Percentiles rank a stretch among this genome's conserved stretches.
These are phyloP conservation scores for Heliamphora exappendiculata DNA, from an alignment of 148 eudicot species.

Conservation along the genomic window DNA sequence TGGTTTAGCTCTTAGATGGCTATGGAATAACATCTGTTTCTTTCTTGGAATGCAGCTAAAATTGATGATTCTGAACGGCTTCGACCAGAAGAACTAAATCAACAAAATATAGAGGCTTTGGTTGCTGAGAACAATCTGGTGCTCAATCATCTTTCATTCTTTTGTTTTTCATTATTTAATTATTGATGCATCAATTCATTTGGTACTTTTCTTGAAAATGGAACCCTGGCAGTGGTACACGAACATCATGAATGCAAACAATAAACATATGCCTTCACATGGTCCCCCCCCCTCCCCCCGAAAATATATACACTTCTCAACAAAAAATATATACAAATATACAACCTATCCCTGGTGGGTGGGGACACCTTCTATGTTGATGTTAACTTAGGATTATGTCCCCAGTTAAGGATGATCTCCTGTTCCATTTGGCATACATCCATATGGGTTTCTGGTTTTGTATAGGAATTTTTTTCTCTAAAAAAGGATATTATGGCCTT, in stretches of 20 bases:
- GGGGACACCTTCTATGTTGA: not conserved
- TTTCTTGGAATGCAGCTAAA: conserved; percentile 39
- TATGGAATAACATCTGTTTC: not conserved
- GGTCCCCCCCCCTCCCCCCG: too few relatives aligned
- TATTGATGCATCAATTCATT: not conserved
- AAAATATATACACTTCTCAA: too few relatives aligned
- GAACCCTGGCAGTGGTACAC: not conserved
- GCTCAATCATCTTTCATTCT: conserved; percentile 11
- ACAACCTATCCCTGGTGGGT: too few relatives aligned
- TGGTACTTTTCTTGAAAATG: not conserved
- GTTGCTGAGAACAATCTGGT: conserved; percentile 97
- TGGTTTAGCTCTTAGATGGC: conserved; percentile 4
- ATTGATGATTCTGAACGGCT: conserved; percentile 75
- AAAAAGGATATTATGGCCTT: too few relatives aligned
- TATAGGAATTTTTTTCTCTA: not conserved
- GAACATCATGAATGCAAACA: not conserved
- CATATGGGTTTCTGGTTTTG: not conserved
- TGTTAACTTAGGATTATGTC: not conserved
- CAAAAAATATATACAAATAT: too few relatives aligned
- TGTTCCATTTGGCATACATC: not conserved
- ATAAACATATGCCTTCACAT: not conserved
- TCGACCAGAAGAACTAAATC: conserved; percentile 95
- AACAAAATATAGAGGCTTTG: conserved; percentile 97
- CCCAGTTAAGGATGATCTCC: not conserved
- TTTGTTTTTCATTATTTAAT: not conserved